Conservation (phyloP, 441 rosid genomes). For the Bruguiera hainesii region DNA sequence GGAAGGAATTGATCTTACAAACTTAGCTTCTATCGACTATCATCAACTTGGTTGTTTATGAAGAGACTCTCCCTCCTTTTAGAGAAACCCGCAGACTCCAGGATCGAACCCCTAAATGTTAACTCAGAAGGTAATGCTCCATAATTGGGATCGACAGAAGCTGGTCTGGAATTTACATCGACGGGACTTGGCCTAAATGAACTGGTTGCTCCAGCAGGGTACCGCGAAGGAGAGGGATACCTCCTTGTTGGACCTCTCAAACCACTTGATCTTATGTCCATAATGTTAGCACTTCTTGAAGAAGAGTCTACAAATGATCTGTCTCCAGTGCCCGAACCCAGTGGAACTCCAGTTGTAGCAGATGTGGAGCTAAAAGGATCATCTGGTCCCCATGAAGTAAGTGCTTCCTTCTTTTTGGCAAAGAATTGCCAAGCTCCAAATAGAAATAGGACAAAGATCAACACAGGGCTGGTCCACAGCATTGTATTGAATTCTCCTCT, state of each 20-base stretch:
- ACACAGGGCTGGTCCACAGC: slow-evolving; percentile 86
- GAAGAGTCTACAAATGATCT: slow-evolving; percentile 58
- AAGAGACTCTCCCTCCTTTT: slow-evolving; percentile 66
- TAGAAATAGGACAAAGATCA: slow-evolving; percentile 78
- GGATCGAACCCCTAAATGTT: slow-evolving; percentile 52
- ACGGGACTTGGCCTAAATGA: slow-evolving; percentile 51
- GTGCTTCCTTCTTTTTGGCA: slow-evolving; percentile 92
- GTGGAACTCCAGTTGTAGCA: slow-evolving; percentile 40
- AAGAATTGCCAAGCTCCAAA: slow-evolving; percentile 94
- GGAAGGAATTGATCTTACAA: background rate
- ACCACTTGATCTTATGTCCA: slow-evolving; percentile 55
- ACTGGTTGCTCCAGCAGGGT: slow-evolving; percentile 52
- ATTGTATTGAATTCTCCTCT: slow-evolving; percentile 71
- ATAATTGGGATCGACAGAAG: slow-evolving; percentile 59
- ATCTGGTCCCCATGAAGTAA: slow-evolving; percentile 88
- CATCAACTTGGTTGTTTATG: slow-evolving; percentile 55
- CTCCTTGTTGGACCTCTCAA: slow-evolving; percentile 51
- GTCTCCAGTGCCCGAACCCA: slow-evolving; percentile 45
- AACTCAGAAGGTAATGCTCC: slow-evolving; percentile 59
- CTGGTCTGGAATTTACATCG: slow-evolving; percentile 53
- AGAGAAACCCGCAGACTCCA: slow-evolving; percentile 66
- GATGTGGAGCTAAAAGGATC: slow-evolving; percentile 68
- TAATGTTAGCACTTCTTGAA: slow-evolving; percentile 49
- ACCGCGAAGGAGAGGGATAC: slow-evolving; percentile 64
- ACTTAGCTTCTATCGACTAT: slow-evolving; percentile 21